Conservation (phyloP, 2,329 filamentous ascomycete genomes). For the Myriosclerotinia scirpicola region DNA sequence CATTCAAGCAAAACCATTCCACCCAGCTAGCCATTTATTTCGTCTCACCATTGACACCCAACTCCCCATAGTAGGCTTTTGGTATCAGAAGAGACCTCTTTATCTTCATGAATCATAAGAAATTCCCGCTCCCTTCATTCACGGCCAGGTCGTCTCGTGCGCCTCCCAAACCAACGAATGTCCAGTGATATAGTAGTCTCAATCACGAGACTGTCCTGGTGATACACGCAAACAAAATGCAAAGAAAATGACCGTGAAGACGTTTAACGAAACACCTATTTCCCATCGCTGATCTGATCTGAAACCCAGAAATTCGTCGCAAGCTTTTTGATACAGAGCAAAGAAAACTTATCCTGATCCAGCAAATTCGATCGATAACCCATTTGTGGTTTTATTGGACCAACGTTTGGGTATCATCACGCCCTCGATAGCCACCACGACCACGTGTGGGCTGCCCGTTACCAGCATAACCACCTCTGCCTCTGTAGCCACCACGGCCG, state of each 20-base stretch:
- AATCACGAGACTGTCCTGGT: slow-evolving; percentile 32
- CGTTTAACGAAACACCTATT: slow-evolving; percentile 27
- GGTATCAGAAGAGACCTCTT: slow-evolving; percentile 8
- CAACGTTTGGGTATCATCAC: slow-evolving; percentile 33
- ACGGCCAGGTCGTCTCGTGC: slow-evolving; percentile 1
- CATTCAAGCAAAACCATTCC: slow-evolving; percentile 3
- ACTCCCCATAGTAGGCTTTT: slow-evolving; percentile 11
- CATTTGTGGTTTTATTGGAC: slow-evolving; percentile 30
- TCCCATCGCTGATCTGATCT: slow-evolving; percentile 25
- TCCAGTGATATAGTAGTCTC: slow-evolving; percentile 26
- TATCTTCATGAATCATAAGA: slow-evolving; percentile 4
- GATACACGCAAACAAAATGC: slow-evolving; percentile 32
- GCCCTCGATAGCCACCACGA: slow-evolving; percentile 38
- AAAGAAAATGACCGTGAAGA: slow-evolving; percentile 29
- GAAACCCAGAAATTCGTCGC: slow-evolving; percentile 31
- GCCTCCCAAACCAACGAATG: slow-evolving; percentile 24
- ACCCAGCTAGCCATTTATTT: slow-evolving; percentile 12
- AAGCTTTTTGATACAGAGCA: slow-evolving; percentile 37
- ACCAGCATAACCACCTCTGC: slow-evolving; percentile 32
- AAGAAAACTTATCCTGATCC: slow-evolving; percentile 30
- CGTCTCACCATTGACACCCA: slow-evolving; percentile 9
- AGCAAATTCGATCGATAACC: slow-evolving; percentile 18
- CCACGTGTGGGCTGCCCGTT: slow-evolving; percentile 34
- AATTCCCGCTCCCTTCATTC: neutral
- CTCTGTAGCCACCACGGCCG: slow-evolving; percentile 45